Evolutionary conservation across 495 filamentous ascomycete species (phyloP).

Genomic region (Neurospora sp.): DNA sequence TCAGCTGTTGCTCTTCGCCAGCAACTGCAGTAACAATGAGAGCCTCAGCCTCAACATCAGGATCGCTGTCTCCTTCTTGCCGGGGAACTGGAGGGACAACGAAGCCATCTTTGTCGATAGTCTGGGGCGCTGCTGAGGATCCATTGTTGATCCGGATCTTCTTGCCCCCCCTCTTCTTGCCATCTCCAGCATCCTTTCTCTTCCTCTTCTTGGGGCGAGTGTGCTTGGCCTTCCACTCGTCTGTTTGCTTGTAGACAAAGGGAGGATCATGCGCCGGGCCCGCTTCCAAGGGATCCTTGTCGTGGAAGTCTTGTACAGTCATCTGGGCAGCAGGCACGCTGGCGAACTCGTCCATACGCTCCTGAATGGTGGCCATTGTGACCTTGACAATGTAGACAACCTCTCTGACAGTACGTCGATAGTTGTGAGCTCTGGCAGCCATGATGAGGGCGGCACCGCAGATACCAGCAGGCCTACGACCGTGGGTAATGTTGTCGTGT

Average conservation of each 20-base stretch:
- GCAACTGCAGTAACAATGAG: slow-evolving; percentile 7
- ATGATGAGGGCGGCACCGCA: slow-evolving; percentile 91
- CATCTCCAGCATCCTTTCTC: slow-evolving; percentile 18
- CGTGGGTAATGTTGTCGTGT: slow-evolving; percentile 89
- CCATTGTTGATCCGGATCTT: slow-evolving; percentile 13
- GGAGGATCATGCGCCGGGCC: slow-evolving; percentile 59
- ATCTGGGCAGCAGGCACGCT: slow-evolving; percentile 66
- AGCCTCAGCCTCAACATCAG: slow-evolving; percentile 4
- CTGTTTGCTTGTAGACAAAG: slow-evolving; percentile 56
- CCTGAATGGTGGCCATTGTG: slow-evolving; percentile 77
- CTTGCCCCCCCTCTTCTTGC: slow-evolving; percentile 15
- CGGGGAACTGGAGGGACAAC: slow-evolving; percentile 16
- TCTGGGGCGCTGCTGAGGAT: slow-evolving; percentile 7
- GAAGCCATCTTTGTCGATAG: slow-evolving; percentile 22
- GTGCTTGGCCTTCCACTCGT: slow-evolving; percentile 41
- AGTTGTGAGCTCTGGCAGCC: slow-evolving; percentile 95
- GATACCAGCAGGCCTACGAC: slow-evolving; percentile 84
- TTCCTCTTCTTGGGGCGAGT: slow-evolving; percentile 31
- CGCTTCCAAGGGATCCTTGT: slow-evolving; percentile 41
- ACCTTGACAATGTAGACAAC: slow-evolving; percentile 95
- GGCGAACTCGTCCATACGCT: slow-evolving; percentile 83
- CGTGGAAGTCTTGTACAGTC: slow-evolving; percentile 80
- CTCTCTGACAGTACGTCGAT: slow-evolving; percentile 79
- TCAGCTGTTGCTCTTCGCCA: slow-evolving; percentile 11
- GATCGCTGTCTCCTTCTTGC: slow-evolving; percentile 2